These are phyloP conservation scores for Aspergillus asperescens DNA, from an alignment of 495 filamentous ascomycete genomes.

Conservation along the genomic window DNA sequence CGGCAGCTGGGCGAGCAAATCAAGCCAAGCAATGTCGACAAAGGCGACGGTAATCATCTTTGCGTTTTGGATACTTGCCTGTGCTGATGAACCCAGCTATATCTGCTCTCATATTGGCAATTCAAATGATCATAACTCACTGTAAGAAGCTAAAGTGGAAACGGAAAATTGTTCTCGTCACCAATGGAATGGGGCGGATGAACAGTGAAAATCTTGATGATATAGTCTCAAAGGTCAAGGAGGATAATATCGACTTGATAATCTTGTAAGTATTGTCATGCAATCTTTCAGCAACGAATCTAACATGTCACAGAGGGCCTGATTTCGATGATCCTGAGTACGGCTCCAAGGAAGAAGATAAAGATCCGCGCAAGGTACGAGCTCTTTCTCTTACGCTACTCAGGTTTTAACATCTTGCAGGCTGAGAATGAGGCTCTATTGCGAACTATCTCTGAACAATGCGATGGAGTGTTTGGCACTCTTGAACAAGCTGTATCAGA, in stretches of 20 bases:
- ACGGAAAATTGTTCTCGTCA: slow-evolving; percentile 76
- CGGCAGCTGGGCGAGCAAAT: slow-evolving; percentile 57
- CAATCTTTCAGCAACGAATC: not conserved
- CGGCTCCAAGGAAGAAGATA: slow-evolving; percentile 90
- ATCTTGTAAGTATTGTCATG: slow-evolving; percentile 58
- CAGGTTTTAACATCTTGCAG: slow-evolving; percentile 31
- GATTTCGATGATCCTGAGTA: slow-evolving; percentile 94
- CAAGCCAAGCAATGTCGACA: slow-evolving; percentile 59
- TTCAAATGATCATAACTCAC: slow-evolving; percentile 74
- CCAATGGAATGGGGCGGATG: slow-evolving; percentile 67
- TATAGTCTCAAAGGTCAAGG: slow-evolving; percentile 66
- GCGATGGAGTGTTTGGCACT: slow-evolving; percentile 70
- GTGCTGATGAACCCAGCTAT: slow-evolving; percentile 45
- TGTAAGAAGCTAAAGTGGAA: slow-evolving; percentile 89
- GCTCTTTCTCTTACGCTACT: not conserved
- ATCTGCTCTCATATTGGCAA: slow-evolving; percentile 77
- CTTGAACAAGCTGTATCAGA: slow-evolving; percentile 77
- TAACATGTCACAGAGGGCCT: slow-evolving; percentile 62
- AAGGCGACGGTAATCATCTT: slow-evolving; percentile 60
- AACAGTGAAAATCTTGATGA: slow-evolving; percentile 58
- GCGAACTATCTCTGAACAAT: slow-evolving; percentile 55
- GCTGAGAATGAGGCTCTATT: slow-evolving; percentile 63
- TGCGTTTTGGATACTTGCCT: not conserved
- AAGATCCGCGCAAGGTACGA: slow-evolving; percentile 59
- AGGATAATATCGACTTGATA: slow-evolving; percentile 68